Evolutionary conservation across 1,284 basidiomycete species (phyloP), one percentile per base, ranked within the genome.

Genomic region (Fomitopsis betulina): DNA sequence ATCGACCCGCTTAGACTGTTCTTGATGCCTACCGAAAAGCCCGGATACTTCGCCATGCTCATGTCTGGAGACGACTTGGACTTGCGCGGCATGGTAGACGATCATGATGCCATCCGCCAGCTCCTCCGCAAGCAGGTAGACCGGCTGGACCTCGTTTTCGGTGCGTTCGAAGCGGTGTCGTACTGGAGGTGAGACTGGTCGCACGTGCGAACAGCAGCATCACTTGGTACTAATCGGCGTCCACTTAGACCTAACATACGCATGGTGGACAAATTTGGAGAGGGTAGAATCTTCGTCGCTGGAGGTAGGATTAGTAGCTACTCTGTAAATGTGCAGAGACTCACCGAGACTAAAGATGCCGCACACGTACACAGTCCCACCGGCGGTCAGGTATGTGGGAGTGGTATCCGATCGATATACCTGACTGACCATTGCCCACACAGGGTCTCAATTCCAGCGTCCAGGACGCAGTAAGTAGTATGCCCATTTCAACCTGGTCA

Each of bases 201-300:
- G 12, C 3, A 27, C 33, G 13, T 13, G 6, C 35, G 49, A 1
- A 23, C 47, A n/a, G n/a, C n/a, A n/a, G n/a, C n/a, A n/a, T 13
- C 10, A 1, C 40, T 17, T 5, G 25, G 10, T 37, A 5, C 15
- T 56, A 2, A 40, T 27, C 12, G n/a, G 9, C 37, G 5, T 7
- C 52, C 27, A 37, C 35, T 12, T 37, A 77, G 76, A 33, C 70
- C 73, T 0, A 76, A 74, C 59, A 71, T 76, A 43, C 64, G 75
- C 2, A 73, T 75, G 70, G 71, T 72, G 1, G 66, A 74, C 43
- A 69, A 70, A 50, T 73, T 78, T 58, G 60, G 57, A 8, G 65
- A 68, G 21, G 75, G 73, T 0, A 60, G 72, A 8, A 68, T 69
- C 2, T 76, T 77, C 56, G 58, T 78, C 21, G 69, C 65, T 2